Evolutionary conservation across 2,329 filamentous ascomycete genomes (phyloP).

Genomic region (Cordyceps farinosa): DNA sequence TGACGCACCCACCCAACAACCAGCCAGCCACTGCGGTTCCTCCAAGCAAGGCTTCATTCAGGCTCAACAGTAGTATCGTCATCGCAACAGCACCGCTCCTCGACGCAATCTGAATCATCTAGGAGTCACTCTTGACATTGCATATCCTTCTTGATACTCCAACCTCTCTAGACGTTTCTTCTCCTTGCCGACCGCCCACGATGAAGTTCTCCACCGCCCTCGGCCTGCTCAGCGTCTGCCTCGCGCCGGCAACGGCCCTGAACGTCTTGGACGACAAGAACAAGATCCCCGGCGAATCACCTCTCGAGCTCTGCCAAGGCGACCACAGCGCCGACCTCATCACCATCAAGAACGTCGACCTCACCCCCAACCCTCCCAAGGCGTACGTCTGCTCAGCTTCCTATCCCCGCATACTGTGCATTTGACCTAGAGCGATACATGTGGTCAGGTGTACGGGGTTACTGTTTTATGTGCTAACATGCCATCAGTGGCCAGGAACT

Average conservation of each 20-base stretch:
- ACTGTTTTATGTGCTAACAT: slow-evolving; percentile 12
- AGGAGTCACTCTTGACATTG: background rate
- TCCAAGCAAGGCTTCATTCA: background rate
- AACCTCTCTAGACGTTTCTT: background rate
- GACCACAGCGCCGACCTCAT: slow-evolving; percentile 69
- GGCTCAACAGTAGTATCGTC: background rate
- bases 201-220: slow-evolving; percentile 41
- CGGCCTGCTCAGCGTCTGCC: slow-evolving; percentile 43
- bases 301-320: slow-evolving; percentile 70
- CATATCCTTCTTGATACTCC: background rate
- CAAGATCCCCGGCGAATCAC: slow-evolving; percentile 79
- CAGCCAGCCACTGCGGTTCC: background rate
- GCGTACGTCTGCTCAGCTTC: slow-evolving; percentile 57
- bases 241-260: slow-evolving; percentile 42
- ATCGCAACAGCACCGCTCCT: background rate
- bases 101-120: background rate
- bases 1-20: slow-evolving; percentile 32
- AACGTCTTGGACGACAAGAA: slow-evolving; percentile 49
- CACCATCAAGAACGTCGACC: slow-evolving; percentile 72
- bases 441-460: background rate
- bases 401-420: background rate
- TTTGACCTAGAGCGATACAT: background rate
- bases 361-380: slow-evolving; percentile 80
- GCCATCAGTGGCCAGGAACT: slow-evolving; percentile 67
- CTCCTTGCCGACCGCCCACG: slow-evolving; percentile 14